Base-by-base conservation (phyloP, 805 yeast species). In the Pachysolen tannophilus region DNA sequence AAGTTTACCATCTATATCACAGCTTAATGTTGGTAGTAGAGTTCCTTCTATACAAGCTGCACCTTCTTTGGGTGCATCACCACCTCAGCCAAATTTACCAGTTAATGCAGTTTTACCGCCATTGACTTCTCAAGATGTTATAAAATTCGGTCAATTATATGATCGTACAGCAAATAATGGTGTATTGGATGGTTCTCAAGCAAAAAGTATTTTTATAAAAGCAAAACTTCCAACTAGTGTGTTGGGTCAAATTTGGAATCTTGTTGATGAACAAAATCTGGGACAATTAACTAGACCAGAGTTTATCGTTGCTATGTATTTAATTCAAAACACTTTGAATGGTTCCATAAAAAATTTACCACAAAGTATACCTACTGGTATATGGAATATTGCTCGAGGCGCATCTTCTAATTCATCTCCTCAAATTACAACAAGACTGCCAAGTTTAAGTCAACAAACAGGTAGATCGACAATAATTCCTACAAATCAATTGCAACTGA, bases 301-400 rank as follows among this genome's bases (percentile, higher is more conserved):
- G 53, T 92, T 92, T 48, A 74, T 85, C 30, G 73, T 90, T 48
- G 97, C 97, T 6, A 90, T 92, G 98, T 94, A 84, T 58, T 68
- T 92, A 52, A 85, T 92, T 43, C 97, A 90, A 56, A 78, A 86
- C 45, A 62, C 81, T 21, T 65, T 86, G 49, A 72, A 75, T 48
- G 83, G 86, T 26, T 47, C 74, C 3, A 58, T 86, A 46, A 69
- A 68, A 33, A 42, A 42, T 8, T 43, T 51, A 14, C 63, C 61
- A 10, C 48, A 54, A 2, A 46, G 43, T 17, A 41, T 60, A 10
- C 60, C 65, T 6, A 53, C 50, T 11, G 51, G 46, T 14, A 47
- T 59, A 14, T 60, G 65, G 65, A 37, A 42, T 13, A 42, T 43
- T 19, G 63, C 63, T 8, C 39, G 41, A 28, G 15, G 11, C 11